Base-by-base conservation (phyloP, 805 yeast species). In the Brettanomyces nanus region DNA sequence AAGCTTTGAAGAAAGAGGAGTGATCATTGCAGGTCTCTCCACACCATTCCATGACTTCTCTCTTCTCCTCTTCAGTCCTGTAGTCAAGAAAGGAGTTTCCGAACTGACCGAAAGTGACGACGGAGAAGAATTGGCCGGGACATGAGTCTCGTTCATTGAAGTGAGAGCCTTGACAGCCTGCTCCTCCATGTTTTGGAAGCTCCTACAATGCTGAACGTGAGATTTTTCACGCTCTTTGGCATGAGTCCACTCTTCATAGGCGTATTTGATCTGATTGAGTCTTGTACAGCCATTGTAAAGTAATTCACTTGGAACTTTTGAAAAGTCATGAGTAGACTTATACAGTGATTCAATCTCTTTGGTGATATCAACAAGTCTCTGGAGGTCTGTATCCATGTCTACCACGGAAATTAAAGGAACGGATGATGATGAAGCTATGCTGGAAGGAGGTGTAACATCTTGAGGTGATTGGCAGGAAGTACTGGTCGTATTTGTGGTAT, bases 141-240 rank as follows among this genome's bases (percentile, higher is more conserved):
- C 13, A n/a, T 31, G 34, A 9, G 19, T 33, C 46, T 43, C 53
- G 28, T 50, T 47, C 52, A 54, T 45, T 19, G 56, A 47, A 11
- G 52, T 48, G n/a, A 54, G 43, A 1, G 57, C 51, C 31, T 48
- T 44, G 3, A 54, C 54, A 2, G 55, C 59, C 42, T 54, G 57
- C 21, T 52, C 55, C 36, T 54, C 59, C 38, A 52, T 41, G 29
- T 44, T 46, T 17, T 42, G 48, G 28, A 37, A 11, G 10, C 17
- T 27, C 37, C 27, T 31, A 20, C 13, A 15, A 9, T 19, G 18
- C 5, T 6, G 13, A n/a, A n/a, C 11, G 19, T 11, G 17, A 3
- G 33, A 18, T 9, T 11, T 11, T 20, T 30, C 33, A n/a, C 11
- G 14, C 5, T 33, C 36, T 11, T 26, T 23, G 14, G n/a, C 25